Conservation (phyloP, 805 yeast genomes). For the Metahyphopichia silvanorum region DNA sequence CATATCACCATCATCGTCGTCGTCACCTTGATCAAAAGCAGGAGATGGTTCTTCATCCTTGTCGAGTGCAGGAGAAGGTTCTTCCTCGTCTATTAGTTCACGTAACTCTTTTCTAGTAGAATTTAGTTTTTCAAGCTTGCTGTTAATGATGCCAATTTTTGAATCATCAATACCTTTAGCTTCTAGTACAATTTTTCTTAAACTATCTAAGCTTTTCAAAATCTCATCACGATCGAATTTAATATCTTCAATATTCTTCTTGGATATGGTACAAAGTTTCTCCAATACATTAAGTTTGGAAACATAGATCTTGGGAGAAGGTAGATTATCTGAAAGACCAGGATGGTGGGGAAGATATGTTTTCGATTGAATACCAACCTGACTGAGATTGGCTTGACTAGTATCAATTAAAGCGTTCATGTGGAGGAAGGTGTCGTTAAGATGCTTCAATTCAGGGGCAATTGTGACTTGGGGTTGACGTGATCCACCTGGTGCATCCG, state of each 20-base stretch:
- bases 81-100: constrained; percentile 20
- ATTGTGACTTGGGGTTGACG: constrained; percentile 5
- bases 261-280: constrained; percentile 31
- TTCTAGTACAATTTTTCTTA: constrained; percentile 19
- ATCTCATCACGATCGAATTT: constrained; percentile 24
- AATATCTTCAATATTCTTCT: constrained; percentile 28
- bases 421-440: constrained; percentile 28
- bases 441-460: constrained; percentile 28
- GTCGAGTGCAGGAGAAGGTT: neutral
- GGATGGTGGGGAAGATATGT: constrained; percentile 35
- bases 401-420: constrained; percentile 23
- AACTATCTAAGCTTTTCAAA: constrained; percentile 20
- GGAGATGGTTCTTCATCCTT: constrained; percentile 28
- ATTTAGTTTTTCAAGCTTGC: constrained; percentile 23
- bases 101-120: constrained; percentile 29
- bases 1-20: constrained; percentile 20
- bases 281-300: constrained; percentile 38
- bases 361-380: constrained; percentile 35
- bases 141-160: constrained; percentile 26
- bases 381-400: constrained; percentile 34
- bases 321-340: constrained; percentile 31
- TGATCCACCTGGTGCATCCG: neutral
- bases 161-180: constrained; percentile 30
- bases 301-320: constrained; percentile 35
- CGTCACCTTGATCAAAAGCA: constrained; percentile 17